A percentile compares a stretch with the other conserved stretches of the same genome.
phyloP scores from a whole-genome alignment of 495 filamentous ascomycete genomes.

The Talaromyces liani region DNA sequence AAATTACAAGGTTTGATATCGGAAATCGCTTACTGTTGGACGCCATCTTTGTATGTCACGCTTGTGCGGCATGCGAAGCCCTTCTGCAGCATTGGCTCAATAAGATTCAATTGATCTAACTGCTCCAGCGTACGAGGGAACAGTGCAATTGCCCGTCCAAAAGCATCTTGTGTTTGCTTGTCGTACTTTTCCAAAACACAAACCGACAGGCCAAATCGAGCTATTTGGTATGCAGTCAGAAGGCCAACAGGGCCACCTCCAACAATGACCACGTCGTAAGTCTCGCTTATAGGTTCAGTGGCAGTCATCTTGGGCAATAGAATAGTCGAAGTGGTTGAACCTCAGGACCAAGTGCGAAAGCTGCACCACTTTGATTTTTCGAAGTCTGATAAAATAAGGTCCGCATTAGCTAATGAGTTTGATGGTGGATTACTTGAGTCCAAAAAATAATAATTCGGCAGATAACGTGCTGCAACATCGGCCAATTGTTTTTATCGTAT shows the following conservation, averaged over 20 bases:
- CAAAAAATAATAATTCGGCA: neutral
- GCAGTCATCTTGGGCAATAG: neutral
- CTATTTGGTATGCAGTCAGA: slow-evolving; percentile 45
- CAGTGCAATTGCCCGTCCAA: slow-evolving; percentile 31
- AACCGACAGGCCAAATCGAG: slow-evolving; percentile 14
- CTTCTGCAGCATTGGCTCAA: neutral
- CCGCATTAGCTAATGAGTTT: neutral
- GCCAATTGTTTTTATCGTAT: neutral
- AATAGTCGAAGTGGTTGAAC: neutral
- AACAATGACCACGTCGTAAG: slow-evolving; percentile 50
- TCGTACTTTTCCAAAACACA: slow-evolving; percentile 27
- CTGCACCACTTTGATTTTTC: neutral
- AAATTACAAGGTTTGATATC: neutral
- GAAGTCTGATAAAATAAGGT: neutral
- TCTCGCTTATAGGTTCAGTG: neutral
- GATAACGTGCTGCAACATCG: neutral
- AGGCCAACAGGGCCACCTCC: slow-evolving; percentile 73
- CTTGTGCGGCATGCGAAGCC: neutral
- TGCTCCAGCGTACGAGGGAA: neutral
- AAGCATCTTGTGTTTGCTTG: slow-evolving; percentile 30
- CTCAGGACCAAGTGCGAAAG: neutral
- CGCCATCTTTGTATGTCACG: neutral
- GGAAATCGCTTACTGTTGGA: neutral
- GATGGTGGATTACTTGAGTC: neutral
- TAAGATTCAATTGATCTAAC: neutral